These are phyloP conservation scores for Phytophthora crassamura DNA, from an alignment of 352 stramenopile species.

Conservation along the genomic window DNA sequence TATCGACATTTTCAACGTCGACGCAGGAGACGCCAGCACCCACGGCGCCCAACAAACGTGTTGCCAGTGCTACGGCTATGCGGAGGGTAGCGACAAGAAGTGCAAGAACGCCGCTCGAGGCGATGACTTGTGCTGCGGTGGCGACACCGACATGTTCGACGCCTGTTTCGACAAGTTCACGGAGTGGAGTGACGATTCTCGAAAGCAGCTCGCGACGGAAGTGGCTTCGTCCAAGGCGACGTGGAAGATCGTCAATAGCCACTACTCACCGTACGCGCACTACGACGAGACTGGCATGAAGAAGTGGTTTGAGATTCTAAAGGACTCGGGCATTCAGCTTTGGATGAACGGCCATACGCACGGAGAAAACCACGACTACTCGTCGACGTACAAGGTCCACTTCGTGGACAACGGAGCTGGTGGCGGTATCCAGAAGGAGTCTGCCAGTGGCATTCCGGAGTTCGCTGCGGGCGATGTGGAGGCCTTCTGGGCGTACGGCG, in stretches of 20 bases:
- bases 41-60: conserved; percentile 78
- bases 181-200: conserved; percentile 76
- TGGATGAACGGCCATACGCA: conserved; percentile 83
- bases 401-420: conserved; percentile 84
- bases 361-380: conserved; percentile 81
- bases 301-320: conserved; percentile 65
- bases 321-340: conserved; percentile 60
- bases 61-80: conserved; percentile 87
- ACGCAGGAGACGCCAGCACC: conserved; percentile 69
- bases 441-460: conserved; percentile 69
- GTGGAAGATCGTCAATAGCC: conserved; percentile 89
- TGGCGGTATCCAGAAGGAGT: conserved; percentile 83
- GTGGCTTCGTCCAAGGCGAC: conserved; percentile 68
- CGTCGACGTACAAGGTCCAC: conserved; percentile 52
- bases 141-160: conserved; percentile 61
- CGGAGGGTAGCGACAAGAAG: conserved; percentile 47
- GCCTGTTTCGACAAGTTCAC: conserved; percentile 71
- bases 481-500: conserved; percentile 67
- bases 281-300: conserved; percentile 63
- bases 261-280: conserved; percentile 84
- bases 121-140: conserved; percentile 60
- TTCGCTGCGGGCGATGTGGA: conserved; percentile 53
- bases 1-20: conserved; percentile 82
- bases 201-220: conserved; percentile 55
- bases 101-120: conserved; percentile 64